These are phyloP conservation scores for Lodderomyces parapsilosis DNA, from an alignment of 1,139 yeast species.

Conservation along the genomic window DNA sequence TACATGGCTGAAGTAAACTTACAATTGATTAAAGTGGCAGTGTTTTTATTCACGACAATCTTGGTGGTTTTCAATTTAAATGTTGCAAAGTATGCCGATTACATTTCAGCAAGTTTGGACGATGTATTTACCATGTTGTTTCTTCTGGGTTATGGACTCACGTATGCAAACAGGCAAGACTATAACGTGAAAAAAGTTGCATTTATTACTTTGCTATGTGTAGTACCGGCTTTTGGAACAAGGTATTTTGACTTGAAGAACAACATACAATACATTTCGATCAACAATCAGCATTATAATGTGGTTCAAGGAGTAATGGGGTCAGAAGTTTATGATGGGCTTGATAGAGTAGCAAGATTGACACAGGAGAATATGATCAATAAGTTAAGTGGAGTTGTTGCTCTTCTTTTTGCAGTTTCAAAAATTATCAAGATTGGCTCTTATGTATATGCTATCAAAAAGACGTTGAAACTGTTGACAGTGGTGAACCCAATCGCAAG, in stretches of 20 bases:
- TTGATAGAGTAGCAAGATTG: slow-evolving; percentile 6
- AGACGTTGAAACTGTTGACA: slow-evolving; percentile 5
- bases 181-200: slow-evolving; percentile 5
- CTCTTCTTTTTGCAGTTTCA: slow-evolving; percentile 8
- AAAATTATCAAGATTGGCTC: slow-evolving; percentile 8
- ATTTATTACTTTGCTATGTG: slow-evolving; percentile 4
- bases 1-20: slow-evolving; percentile 2
- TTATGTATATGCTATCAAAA: slow-evolving; percentile 6
- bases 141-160: slow-evolving; percentile 12
- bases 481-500: slow-evolving; percentile 1
- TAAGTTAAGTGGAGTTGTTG: slow-evolving; percentile 5
- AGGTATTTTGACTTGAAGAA: slow-evolving; percentile 11
- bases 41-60: neutral
- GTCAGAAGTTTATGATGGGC: slow-evolving; percentile 9
- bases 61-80: slow-evolving; percentile 6
- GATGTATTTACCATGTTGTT: slow-evolving; percentile 10
- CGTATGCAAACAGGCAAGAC: neutral
- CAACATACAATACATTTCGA: slow-evolving; percentile 4
- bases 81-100: slow-evolving; percentile 8
- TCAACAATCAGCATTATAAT: slow-evolving; percentile 9
- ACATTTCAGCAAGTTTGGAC: slow-evolving; percentile 7
- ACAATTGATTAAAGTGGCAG: slow-evolving; percentile 5
- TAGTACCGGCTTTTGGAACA: slow-evolving; percentile 9
- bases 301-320: slow-evolving; percentile 12
- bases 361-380: slow-evolving; percentile 3